A percentile compares a stretch with the other conserved stretches of the same genome.
These are phyloP conservation scores for Echria macrotheca DNA, from an alignment of 495 filamentous ascomycete genomes.

Conservation along the genomic window DNA sequence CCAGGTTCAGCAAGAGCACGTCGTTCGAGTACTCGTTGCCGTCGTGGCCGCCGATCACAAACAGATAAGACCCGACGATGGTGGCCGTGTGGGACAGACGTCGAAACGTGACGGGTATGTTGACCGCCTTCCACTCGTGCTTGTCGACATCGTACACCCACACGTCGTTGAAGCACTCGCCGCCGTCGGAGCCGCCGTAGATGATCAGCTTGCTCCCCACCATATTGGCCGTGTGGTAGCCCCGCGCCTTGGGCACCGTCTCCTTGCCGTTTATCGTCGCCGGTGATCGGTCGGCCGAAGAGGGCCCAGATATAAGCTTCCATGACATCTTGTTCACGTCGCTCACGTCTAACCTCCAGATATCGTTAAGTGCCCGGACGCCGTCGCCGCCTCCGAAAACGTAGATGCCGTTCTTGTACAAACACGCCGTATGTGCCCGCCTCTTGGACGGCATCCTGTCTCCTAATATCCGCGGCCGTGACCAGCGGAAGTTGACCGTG, in stretches of 20 bases:
- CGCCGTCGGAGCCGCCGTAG: conserved; percentile 60
- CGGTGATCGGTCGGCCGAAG: conserved; percentile 12
- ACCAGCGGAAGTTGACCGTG: conserved; percentile 58
- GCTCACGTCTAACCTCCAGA: conserved; percentile 60
- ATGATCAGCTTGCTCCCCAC: conserved; percentile 63
- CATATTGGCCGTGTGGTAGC: conserved; percentile 67
- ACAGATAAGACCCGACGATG: conserved; percentile 60
- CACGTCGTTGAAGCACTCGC: conserved; percentile 62
- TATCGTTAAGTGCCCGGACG: conserved; percentile 59
- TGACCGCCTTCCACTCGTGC: conserved; percentile 47
- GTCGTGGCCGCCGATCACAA: conserved; percentile 62
- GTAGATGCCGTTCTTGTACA: conserved; percentile 63
- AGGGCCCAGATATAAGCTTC: conserved; percentile 50
- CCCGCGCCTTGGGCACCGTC: conserved; percentile 51
- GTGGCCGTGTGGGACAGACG: conserved; percentile 60
- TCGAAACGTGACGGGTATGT: conserved; percentile 49
- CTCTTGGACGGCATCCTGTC: conserved; percentile 49
- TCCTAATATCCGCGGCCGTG: conserved; percentile 48
- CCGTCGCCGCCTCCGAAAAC: conserved; percentile 63
- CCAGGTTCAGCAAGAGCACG: conserved; percentile 58
- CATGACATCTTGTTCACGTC: conserved; percentile 58
- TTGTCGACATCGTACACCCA: conserved; percentile 63
- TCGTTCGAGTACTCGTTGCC: conserved; percentile 62
- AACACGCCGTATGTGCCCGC: conserved; percentile 58
- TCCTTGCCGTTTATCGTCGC: conserved; percentile 16